Evolutionary conservation across 2,329 filamentous ascomycete genomes (phyloP).

Genomic region (Chaetothyriales sp.): DNA sequence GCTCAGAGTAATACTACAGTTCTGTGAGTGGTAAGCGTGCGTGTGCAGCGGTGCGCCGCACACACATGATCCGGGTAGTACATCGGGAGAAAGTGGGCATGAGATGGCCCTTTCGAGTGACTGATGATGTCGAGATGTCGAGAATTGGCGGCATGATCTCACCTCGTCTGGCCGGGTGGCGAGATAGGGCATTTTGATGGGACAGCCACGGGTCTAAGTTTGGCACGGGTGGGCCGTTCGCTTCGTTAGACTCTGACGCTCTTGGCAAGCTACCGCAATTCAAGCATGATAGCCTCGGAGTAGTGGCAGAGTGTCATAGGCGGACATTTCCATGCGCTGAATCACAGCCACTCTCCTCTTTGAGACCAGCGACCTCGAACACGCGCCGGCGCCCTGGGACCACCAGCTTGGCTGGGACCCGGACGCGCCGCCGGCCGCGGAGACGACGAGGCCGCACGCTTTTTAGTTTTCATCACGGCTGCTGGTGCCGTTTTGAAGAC

Average conservation of each 20-base stretch:
- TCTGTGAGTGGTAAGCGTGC: no score
- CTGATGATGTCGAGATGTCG: neutral
- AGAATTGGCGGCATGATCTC: no score
- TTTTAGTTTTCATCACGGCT: no score
- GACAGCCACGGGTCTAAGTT: neutral
- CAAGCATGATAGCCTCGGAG: neutral
- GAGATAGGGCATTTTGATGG: neutral
- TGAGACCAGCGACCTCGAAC: neutral
- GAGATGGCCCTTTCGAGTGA: neutral
- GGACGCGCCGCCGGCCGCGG: neutral
- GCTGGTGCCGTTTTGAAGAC: neutral
- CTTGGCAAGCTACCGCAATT: neutral
- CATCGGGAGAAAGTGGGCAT: neutral
- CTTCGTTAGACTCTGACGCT: neutral
- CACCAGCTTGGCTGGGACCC: neutral
- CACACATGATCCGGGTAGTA: neutral
- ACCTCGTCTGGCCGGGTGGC: neutral
- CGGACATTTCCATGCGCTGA: neutral
- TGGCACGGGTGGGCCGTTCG: neutral
- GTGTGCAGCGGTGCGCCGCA: no score
- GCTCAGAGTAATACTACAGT: no score
- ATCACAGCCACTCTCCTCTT: neutral
- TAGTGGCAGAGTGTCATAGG: neutral
- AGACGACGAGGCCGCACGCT: no score
- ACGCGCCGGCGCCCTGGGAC: neutral